Conservation (phyloP, 2,329 filamentous ascomycete genomes). For the Fonsecaea multimorphosa region DNA sequence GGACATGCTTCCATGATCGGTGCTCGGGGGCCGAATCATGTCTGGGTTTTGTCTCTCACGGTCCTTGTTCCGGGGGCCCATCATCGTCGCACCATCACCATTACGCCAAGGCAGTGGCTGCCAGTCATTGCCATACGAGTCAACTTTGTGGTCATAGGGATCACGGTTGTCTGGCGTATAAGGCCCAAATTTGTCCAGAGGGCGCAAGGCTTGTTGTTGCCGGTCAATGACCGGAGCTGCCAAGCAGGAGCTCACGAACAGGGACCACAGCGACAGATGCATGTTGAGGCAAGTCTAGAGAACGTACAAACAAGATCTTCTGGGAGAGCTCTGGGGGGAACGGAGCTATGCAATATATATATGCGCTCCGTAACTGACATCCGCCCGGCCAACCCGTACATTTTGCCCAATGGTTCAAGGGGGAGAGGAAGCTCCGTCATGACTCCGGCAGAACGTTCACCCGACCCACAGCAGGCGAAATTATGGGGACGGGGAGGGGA, state of each 20-base stretch:
- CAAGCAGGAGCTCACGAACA: slow-evolving; percentile 28
- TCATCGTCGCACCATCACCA: slow-evolving; percentile 67
- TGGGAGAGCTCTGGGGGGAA: slow-evolving; percentile 7
- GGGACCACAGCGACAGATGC: slow-evolving; percentile 29
- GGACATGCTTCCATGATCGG: slow-evolving; percentile 71
- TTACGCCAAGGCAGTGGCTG: slow-evolving; percentile 68
- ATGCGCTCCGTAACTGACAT: background rate
- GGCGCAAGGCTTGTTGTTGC: slow-evolving; percentile 50
- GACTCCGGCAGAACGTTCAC: slow-evolving; percentile 28
- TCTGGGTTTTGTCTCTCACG: slow-evolving; percentile 74
- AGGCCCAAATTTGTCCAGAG: slow-evolving; percentile 22
- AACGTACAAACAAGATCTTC: slow-evolving; percentile 11
- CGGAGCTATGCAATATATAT: slow-evolving; percentile 11
- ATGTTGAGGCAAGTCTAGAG: slow-evolving; percentile 18
- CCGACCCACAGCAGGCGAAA: background rate
- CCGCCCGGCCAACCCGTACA: slow-evolving; percentile 4
- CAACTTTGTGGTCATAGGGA: slow-evolving; percentile 34
- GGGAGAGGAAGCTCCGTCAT: slow-evolving; percentile 13
- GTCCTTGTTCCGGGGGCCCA: slow-evolving; percentile 72
- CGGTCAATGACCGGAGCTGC: slow-evolving; percentile 30
- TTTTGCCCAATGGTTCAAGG: background rate
- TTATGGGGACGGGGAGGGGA: slow-evolving; percentile 1
- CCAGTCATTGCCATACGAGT: slow-evolving; percentile 32
- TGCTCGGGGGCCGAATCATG: slow-evolving; percentile 72
- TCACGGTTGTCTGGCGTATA: slow-evolving; percentile 32